Conservation (phyloP, 2,329 filamentous ascomycete species). For the Colletotrichum cuscutae region DNA sequence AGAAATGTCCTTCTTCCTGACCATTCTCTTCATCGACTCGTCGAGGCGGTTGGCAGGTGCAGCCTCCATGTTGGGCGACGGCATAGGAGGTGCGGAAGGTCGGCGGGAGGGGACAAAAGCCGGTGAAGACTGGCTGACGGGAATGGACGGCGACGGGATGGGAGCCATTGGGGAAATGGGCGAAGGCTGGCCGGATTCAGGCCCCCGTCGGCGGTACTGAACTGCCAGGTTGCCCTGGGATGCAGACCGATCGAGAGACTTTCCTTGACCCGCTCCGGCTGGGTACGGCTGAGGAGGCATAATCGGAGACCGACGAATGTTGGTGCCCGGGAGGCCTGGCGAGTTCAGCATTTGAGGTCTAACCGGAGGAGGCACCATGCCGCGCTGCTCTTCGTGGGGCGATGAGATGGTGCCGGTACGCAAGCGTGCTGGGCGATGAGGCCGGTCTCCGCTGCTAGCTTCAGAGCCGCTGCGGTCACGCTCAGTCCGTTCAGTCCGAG, state of each 20-base stretch:
- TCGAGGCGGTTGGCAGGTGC: constrained; percentile 44
- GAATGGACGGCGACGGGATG: constrained; percentile 45
- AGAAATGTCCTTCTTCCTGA: constrained; percentile 60
- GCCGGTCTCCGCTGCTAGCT: constrained; percentile 57
- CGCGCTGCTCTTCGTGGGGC: constrained; percentile 36
- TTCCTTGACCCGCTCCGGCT: constrained; percentile 36
- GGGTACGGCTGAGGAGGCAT: constrained; percentile 57
- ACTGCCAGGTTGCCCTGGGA: constrained; percentile 47
- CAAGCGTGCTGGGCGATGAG: constrained; percentile 47
- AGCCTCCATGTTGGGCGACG: constrained; percentile 37
- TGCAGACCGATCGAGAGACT: constrained; percentile 41
- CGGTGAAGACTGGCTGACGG: constrained; percentile 48
- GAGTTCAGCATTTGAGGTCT: constrained; percentile 51
- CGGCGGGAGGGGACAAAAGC: constrained; percentile 45
- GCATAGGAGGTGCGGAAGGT: constrained; percentile 45
- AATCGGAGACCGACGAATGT: constrained; percentile 58
- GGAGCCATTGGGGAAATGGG: constrained; percentile 55
- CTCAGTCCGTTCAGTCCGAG: constrained; percentile 56
- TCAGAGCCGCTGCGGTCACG: constrained; percentile 67
- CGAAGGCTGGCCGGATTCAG: constrained; percentile 54
- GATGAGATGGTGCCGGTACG: constrained; percentile 36
- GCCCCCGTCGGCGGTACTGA: constrained; percentile 43
- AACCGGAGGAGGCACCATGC: constrained; percentile 36
- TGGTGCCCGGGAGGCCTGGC: constrained; percentile 59
- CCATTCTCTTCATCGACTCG: constrained; percentile 52